Percentiles rank a stretch among this genome's conserved stretches.
These are phyloP conservation scores for Chlorokybus atmophyticus DNA, from an alignment of 139 green algal genomes.

Conservation along the genomic window DNA sequence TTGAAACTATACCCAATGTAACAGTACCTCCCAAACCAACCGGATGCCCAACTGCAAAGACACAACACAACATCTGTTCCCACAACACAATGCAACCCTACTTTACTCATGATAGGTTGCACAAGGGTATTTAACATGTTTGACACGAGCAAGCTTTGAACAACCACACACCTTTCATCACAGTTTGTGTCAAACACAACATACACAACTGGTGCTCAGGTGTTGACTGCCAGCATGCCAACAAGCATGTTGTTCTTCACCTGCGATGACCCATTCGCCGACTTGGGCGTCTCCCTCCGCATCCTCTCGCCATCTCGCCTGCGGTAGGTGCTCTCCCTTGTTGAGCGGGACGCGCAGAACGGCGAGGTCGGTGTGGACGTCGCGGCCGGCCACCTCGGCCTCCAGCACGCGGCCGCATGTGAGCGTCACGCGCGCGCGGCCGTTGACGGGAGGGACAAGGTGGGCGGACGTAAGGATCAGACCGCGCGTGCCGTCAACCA, in stretches of 20 bases:
- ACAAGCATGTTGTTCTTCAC: no score
- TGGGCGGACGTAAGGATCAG: slow-evolving; percentile 24
- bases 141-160: no score
- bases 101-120: no score
- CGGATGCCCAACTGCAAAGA: slow-evolving; percentile 31
- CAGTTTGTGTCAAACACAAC: no score
- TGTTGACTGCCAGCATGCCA: no score
- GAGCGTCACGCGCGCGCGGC: slow-evolving; percentile 10
- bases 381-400: slow-evolving; percentile 7
- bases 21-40: slow-evolving; percentile 31
- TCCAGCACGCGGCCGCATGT: slow-evolving; percentile 4
- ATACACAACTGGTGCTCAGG: no score
- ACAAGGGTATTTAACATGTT: no score
- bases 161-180: no score
- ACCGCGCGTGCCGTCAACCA: slow-evolving; percentile 4
- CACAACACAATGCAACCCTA: no score
- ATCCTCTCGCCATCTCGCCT: no score
- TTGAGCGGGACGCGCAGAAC: slow-evolving; percentile 6
- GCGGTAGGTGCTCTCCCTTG: slow-evolving; percentile 10
- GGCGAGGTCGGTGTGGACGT: slow-evolving; percentile 18
- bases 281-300: no score
- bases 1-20: slow-evolving; percentile 28
- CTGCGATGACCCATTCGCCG: slow-evolving; percentile 30
- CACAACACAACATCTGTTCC: no score
- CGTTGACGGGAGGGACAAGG: slow-evolving; percentile 10